These are phyloP conservation scores for Phytopythium vexans DNA, from an alignment of 352 stramenopile species.

Conservation along the genomic window DNA sequence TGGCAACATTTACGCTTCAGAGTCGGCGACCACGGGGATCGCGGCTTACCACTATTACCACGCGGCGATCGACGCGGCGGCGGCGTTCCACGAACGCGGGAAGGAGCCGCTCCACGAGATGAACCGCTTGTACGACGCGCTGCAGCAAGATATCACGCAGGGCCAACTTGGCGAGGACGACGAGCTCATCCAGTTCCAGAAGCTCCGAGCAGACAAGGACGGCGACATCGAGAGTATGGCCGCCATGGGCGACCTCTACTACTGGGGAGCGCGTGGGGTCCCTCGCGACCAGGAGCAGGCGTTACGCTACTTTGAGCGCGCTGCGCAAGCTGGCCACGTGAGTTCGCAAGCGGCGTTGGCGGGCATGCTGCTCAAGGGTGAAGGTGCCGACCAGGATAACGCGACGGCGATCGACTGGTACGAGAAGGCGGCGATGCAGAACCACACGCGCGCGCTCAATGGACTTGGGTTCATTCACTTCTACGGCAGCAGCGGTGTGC, in stretches of 20 bases:
- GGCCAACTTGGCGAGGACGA: conserved; percentile 71
- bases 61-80: conserved; percentile 38
- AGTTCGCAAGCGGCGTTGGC: conserved; percentile 62
- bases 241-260: conserved; percentile 87
- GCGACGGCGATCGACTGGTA: conserved; percentile 74
- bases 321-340: conserved; percentile 54
- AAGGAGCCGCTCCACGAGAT: conserved; percentile 80
- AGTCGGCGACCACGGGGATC: conserved; percentile 3
- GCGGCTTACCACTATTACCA: conserved; percentile 61
- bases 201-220: conserved; percentile 67
- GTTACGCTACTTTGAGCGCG: conserved; percentile 70
- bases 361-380: conserved; percentile 87
- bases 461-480: conserved; percentile 90
- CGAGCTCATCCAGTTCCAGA: conserved; percentile 85
- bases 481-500: conserved; percentile 58
- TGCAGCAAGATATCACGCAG: conserved; percentile 38
- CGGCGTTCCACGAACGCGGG: conserved; percentile 59
- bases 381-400: conserved; percentile 75
- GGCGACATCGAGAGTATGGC: conserved; percentile 77
- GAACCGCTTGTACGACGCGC: conserved; percentile 64
- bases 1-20: conserved; percentile 8
- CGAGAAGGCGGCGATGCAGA: conserved; percentile 54
- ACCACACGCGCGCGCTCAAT: conserved; percentile 83
- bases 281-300: conserved; percentile 65
- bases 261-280: conserved; percentile 83